Evolutionary conservation across 176 grass and related monocot genomes (phyloP).

Genomic region (Oryza coarctata): DNA sequence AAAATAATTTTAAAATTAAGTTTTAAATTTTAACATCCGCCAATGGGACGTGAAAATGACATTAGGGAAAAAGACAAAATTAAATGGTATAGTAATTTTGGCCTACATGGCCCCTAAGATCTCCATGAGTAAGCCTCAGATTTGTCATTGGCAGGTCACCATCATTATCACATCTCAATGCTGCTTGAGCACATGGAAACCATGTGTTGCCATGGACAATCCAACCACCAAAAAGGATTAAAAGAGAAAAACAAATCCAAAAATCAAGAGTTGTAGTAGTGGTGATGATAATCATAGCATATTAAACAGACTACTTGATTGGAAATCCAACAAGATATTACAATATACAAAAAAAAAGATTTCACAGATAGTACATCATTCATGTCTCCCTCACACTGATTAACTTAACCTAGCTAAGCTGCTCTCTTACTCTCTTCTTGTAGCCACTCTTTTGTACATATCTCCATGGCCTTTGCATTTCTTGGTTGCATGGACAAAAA

Average conservation of each 20-base stretch:
- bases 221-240: constrained; percentile 20
- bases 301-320: constrained; percentile 46
- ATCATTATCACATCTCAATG: constrained; percentile 22
- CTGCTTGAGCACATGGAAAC: constrained; percentile 51
- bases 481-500: constrained; percentile 69
- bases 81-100: not conserved
- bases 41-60: constrained; percentile 36
- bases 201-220: constrained; percentile 17
- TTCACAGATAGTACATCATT: constrained; percentile 29
- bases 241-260: not conserved
- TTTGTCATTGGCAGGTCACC: constrained; percentile 30
- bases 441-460: constrained; percentile 66
- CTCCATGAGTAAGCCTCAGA: not conserved
- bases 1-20: no score
- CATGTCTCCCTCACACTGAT: constrained; percentile 5
- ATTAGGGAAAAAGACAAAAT: not conserved
- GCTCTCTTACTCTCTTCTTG: constrained; percentile 25
- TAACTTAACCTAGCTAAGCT: constrained; percentile 29
- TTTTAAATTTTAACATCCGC: no score
- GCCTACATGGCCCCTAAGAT: not conserved
- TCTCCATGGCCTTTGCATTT: constrained; percentile 61
- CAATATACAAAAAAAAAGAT: constrained; percentile 39
- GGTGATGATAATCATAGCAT: constrained; percentile 17
- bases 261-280: not conserved
- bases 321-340: constrained; percentile 39